These are phyloP conservation scores for Xerocomellus amylosporus DNA, from an alignment of 768 basidiomycete genomes.

Conservation along the genomic window DNA sequence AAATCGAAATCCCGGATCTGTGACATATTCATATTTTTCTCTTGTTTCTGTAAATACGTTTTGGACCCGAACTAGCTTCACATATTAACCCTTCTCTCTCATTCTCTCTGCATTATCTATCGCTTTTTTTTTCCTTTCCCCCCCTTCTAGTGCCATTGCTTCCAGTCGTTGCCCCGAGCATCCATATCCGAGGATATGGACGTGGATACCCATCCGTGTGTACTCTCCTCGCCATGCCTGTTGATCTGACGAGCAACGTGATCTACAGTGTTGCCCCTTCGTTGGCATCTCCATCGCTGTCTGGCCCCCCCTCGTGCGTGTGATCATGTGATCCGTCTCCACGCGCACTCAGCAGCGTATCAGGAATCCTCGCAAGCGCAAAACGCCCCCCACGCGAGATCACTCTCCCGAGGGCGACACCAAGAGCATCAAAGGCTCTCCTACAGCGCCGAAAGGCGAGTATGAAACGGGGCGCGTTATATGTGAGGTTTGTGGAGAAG, in stretches of 20 bases:
- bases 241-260: conserved; percentile 18
- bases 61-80: conserved; percentile 36
- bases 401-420: conserved; percentile 15
- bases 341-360: conserved; percentile 8
- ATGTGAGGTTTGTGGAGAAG: conserved; percentile 60
- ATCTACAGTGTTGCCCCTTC: conserved; percentile 12
- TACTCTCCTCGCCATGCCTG: background rate
- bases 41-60: conserved; percentile 40
- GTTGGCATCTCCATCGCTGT: conserved; percentile 14
- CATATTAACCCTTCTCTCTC: conserved; percentile 33
- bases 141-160: conserved; percentile 2
- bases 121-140: conserved; percentile 7
- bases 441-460: conserved; percentile 41
- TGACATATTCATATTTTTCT: conserved; percentile 42
- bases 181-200: conserved; percentile 21
- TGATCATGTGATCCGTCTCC: conserved; percentile 16
- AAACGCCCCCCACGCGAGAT: conserved; percentile 31
- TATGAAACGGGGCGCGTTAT: conserved; percentile 64
- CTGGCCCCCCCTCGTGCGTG: conserved; percentile 22
- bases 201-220: conserved; percentile 18
- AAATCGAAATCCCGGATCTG: conserved; percentile 40
- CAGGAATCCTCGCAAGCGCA: conserved; percentile 42
- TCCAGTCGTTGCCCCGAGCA: conserved; percentile 1
- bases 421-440: conserved; percentile 6
- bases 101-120: conserved; percentile 13